Evolutionary conservation across 2,329 filamentous ascomycete species (phyloP), one percentile per base, ranked within the genome.

Genomic region (Phoma sp.): DNA sequence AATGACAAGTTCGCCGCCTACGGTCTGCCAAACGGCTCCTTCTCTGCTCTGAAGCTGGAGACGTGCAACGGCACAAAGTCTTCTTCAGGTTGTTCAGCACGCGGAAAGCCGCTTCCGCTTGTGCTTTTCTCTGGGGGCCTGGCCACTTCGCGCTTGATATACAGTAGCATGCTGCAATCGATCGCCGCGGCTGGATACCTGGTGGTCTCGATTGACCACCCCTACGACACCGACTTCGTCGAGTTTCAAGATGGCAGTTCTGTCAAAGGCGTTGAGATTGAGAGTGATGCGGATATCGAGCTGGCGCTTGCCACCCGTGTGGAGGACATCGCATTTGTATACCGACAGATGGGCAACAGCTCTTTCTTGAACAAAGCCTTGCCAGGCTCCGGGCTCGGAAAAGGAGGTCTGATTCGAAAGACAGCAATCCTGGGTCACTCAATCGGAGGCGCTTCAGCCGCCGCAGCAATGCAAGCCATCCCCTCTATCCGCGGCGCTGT

Each of bases 161-260:
- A 83, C 61, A 75, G 69, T 7, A 74, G 71, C 3, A 73, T 79
- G 62, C 76, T 79, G 3, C 75, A 77, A 13, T 76, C 78, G 0
- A 65, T 84, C 2, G 80, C 82, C 0, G 79, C 78, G 32, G 68
- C 75, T 6, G 82, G 82, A 0, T 82, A 78, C 46, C 60, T 77
- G 0, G 78, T 84, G 3, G 64, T 83, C 15, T 75, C 80, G 0
- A 68, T 84, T 13, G 82, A 84, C 43, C 81, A 84, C 29, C 75
- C 81, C 0, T 82, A 80, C 51, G 82, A 84, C 35, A 73, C 78
- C 0, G 60, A 70, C 1, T 64, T 81, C 9, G 77, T 85, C n/a
- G 78, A 82, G 55, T 83, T 81, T n/a, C 77, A 80, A 0, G 69
- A 82, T 50, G 80, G 67, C 3, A 70, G 70, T 0, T 51, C 76